These are phyloP conservation scores for Colletotrichum orbiculare DNA, from an alignment of 2,329 filamentous ascomycete species.

Conservation along the genomic window DNA sequence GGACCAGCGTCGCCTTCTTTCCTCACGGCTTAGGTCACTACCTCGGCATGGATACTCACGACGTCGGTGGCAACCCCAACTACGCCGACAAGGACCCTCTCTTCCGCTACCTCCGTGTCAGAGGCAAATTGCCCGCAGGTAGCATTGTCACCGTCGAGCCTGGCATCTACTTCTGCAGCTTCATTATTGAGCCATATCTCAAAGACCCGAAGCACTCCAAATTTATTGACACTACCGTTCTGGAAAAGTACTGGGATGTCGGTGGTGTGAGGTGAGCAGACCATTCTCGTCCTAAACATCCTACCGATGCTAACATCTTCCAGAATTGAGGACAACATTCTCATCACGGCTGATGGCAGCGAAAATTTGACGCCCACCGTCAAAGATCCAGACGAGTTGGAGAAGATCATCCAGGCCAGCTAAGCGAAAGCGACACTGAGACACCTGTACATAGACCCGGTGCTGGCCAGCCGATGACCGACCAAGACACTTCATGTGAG, in stretches of 20 bases:
- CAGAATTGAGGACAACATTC: conserved; percentile 76
- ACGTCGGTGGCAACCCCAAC: conserved; percentile 82
- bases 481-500: not conserved
- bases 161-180: conserved; percentile 91
- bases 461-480: not conserved
- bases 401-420: conserved; percentile 54
- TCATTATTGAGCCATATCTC: conserved; percentile 86
- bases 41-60: conserved; percentile 92
- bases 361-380: conserved; percentile 79
- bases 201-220: conserved; percentile 76
- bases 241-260: conserved; percentile 85
- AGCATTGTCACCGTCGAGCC: conserved; percentile 96
- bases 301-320: conserved; percentile 38
- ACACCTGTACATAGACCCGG: not conserved
- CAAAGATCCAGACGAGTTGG: conserved; percentile 73
- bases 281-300: not conserved
- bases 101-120: conserved; percentile 87
- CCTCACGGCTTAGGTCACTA: conserved; percentile 93
- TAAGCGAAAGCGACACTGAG: not conserved
- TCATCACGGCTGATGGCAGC: conserved; percentile 75
- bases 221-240: conserved; percentile 79
- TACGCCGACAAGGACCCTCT: conserved; percentile 83
- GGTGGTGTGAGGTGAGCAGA: conserved; percentile 74
- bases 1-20: conserved; percentile 91
- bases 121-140: conserved; percentile 77